Conservation (phyloP, 805 yeast genomes). For the Wickerhamomyces xylosicus region DNA sequence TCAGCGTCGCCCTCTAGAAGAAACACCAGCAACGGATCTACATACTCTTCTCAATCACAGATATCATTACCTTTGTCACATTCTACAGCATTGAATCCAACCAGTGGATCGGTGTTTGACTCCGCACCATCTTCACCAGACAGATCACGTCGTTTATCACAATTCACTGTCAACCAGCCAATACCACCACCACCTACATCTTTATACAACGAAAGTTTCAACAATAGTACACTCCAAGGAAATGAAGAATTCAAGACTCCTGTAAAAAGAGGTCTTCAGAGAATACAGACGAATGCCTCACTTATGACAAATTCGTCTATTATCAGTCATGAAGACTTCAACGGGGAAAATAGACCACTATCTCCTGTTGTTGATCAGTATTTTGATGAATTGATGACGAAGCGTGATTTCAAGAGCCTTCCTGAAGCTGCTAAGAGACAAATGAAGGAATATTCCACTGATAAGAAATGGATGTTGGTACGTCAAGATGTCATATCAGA, state of each 20-base stretch:
- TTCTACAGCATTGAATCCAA: conserved; percentile 16
- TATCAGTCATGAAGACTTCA: not conserved
- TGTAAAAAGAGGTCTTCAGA: conserved; percentile 12
- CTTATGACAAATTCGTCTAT: conserved; percentile 5
- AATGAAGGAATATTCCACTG: conserved; percentile 62
- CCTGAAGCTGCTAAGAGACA: conserved; percentile 69
- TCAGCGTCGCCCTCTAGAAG: conserved; percentile 3
- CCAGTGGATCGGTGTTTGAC: conserved; percentile 12
- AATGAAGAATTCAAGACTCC: conserved; percentile 13
- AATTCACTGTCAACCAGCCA: conserved; percentile 8
- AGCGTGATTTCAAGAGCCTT: conserved; percentile 63
- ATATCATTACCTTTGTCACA: conserved; percentile 18
- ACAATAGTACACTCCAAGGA: not conserved
- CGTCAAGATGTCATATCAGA: conserved; percentile 81
- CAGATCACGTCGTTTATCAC: conserved; percentile 19
- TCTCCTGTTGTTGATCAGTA: conserved; percentile 57
- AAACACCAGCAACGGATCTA: conserved; percentile 17
- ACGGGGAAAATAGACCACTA: conserved; percentile 52
- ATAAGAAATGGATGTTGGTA: conserved; percentile 86
- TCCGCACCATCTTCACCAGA: conserved; percentile 15
- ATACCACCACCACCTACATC: not conserved
- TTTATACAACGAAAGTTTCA: not conserved
- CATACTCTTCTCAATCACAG: conserved; percentile 16
- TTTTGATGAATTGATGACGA: conserved; percentile 74
- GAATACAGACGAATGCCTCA: conserved; percentile 16